Conservation (phyloP, 257 asterid species). For the Avicennia marina region DNA sequence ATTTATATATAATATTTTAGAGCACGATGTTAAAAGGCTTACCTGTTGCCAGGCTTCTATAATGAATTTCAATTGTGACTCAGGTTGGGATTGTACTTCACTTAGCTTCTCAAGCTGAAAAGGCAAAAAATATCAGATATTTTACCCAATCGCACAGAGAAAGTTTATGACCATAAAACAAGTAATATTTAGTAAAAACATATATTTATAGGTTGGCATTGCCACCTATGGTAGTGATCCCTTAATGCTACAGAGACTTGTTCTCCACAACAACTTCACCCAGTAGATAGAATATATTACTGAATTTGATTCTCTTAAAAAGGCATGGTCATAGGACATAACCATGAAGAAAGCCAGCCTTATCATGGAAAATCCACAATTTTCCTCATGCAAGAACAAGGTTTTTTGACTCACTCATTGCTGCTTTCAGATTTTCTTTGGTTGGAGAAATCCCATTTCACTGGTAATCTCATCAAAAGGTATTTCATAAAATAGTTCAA, state of each 20-base stretch:
- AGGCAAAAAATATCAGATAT: slow-evolving; percentile 4
- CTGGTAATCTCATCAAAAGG: no score
- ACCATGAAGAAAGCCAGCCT: not conserved
- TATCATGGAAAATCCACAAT: not conserved
- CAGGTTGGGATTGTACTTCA: slow-evolving; percentile 76
- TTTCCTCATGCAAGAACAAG: no score
- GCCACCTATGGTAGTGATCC: not conserved
- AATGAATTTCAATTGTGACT: slow-evolving; percentile 79
- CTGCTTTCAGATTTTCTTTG: not conserved
- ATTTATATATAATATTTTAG: not conserved
- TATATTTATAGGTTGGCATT: not conserved
- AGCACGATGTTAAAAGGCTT: slow-evolving; percentile 10
- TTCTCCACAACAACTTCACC: not conserved
- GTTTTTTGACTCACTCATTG: no score
- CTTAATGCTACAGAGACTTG: not conserved
- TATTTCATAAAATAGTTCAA: no score
- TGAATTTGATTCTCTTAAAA: not conserved
- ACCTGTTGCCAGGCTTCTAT: slow-evolving; percentile 98
- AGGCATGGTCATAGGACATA: not conserved
- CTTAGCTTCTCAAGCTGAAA: slow-evolving; percentile 88
- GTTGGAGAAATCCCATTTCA: no score
- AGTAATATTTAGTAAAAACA: not conserved
- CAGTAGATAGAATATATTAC: not conserved
- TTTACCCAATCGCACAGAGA: slow-evolving; percentile 1
- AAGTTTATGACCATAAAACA: not conserved